A percentile compares a stretch with the other conserved stretches of the same genome.
These are phyloP conservation scores for Leccinum griseonigrum DNA, from an alignment of 1,284 basidiomycete species.

Conservation along the genomic window DNA sequence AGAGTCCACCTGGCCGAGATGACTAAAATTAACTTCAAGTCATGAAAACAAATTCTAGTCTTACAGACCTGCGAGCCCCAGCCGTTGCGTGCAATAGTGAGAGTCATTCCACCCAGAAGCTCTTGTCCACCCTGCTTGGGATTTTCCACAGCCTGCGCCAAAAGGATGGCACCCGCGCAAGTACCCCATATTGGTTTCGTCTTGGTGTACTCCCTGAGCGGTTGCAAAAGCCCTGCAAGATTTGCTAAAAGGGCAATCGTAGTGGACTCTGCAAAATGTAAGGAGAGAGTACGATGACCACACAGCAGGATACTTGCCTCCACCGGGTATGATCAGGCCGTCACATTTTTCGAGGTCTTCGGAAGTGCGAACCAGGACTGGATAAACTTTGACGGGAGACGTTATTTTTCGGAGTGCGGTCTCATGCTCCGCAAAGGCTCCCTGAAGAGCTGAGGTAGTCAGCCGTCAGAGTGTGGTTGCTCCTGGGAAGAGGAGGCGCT, in stretches of 20 bases:
- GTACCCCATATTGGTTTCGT: constrained; percentile 91
- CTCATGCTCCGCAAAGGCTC: constrained; percentile 91
- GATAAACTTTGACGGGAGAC: constrained; percentile 42
- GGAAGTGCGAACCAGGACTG: constrained; percentile 72
- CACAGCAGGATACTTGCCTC: constrained; percentile 46
- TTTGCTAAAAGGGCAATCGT: constrained; percentile 87
- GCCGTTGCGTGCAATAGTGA: constrained; percentile 87
- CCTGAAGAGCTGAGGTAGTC: constrained; percentile 74
- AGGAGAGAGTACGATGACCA: background rate
- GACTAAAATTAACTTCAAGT: background rate
- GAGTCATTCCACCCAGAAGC: constrained; percentile 78
- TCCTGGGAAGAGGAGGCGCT: background rate
- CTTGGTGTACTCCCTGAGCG: constrained; percentile 68
- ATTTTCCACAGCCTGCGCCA: constrained; percentile 72
- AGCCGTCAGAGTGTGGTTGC: constrained; percentile 3
- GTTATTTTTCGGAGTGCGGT: constrained; percentile 61
- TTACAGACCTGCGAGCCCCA: constrained; percentile 75
- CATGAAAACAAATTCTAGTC: background rate
- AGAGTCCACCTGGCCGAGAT: constrained; percentile 69
- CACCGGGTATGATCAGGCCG: constrained; percentile 90
- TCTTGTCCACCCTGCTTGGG: constrained; percentile 89
- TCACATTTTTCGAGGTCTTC: constrained; percentile 78
- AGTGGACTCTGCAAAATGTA: constrained; percentile 69
- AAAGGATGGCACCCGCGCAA: constrained; percentile 94
- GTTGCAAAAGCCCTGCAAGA: constrained; percentile 77